These are phyloP conservation scores for Epichloe bromicola DNA, from an alignment of 2,329 filamentous ascomycete species.

Conservation along the genomic window DNA sequence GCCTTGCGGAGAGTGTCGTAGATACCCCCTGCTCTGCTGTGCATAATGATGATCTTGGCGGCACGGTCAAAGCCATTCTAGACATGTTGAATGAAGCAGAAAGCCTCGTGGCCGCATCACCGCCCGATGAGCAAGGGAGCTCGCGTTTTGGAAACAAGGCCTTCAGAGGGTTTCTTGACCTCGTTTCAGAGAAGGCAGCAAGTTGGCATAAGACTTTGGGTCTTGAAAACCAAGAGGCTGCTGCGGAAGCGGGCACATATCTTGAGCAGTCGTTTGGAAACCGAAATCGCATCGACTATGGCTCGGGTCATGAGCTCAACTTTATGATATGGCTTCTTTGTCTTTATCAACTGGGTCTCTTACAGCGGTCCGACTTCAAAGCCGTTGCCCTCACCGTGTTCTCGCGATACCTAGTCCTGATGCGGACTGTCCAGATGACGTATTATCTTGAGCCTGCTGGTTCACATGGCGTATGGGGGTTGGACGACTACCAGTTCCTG, in stretches of 20 bases:
- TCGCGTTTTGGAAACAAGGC: slow-evolving; percentile 91
- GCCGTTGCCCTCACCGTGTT: slow-evolving; percentile 68
- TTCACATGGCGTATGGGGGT: slow-evolving; percentile 93
- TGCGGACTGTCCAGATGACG: slow-evolving; percentile 77
- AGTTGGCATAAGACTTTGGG: slow-evolving; percentile 54
- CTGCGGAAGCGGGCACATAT: slow-evolving; percentile 66
- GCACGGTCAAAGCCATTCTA: slow-evolving; percentile 50
- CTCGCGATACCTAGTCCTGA: slow-evolving; percentile 66
- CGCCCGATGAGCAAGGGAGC: slow-evolving; percentile 73
- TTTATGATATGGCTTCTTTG: slow-evolving; percentile 96
- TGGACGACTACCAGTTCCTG: slow-evolving; percentile 95
- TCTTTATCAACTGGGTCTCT: slow-evolving; percentile 62
- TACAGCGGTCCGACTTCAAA: slow-evolving; percentile 55
- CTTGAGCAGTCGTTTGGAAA: slow-evolving; percentile 78
- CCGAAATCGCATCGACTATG: slow-evolving; percentile 80
- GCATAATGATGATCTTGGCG: slow-evolving; percentile 41
- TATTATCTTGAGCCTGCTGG: slow-evolving; percentile 97
- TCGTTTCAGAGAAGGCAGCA: slow-evolving; percentile 40
- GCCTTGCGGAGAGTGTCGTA: slow-evolving; percentile 67
- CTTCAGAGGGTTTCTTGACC: slow-evolving; percentile 72
- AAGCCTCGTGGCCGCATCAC: slow-evolving; percentile 51
- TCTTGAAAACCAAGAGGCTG: slow-evolving; percentile 36
- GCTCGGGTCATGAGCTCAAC: slow-evolving; percentile 93
- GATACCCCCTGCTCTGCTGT: slow-evolving; percentile 54
- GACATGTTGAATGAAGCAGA: slow-evolving; percentile 58